These are phyloP conservation scores for Saccharomyces uvarum DNA, from an alignment of 1,139 yeast species.

Conservation along the genomic window DNA sequence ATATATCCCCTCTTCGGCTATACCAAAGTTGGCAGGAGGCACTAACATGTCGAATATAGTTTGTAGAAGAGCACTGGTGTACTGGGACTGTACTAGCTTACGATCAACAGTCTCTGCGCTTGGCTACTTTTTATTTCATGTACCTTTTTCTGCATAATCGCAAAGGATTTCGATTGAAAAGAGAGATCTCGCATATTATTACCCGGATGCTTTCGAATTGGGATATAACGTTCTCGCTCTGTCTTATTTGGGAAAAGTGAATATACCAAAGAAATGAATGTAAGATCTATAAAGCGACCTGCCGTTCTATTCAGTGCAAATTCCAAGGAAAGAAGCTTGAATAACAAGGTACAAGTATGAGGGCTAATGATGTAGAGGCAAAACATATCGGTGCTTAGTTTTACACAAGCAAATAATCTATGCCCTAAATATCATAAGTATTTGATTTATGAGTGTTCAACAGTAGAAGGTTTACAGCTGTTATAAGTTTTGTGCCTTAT, in stretches of 20 bases:
- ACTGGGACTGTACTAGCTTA: not conserved
- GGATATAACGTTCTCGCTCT: not conserved
- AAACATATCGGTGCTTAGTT: not conserved
- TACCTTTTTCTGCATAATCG: not conserved
- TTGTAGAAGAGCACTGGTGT: not conserved
- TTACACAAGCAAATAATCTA: not conserved
- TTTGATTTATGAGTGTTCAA: not conserved
- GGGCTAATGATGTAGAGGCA: not conserved
- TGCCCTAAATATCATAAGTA: not conserved
- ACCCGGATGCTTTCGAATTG: not conserved
- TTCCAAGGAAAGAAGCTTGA: not conserved
- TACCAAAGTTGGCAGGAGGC: slow-evolving; percentile 72
- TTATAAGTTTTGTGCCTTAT: not conserved
- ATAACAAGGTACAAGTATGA: not conserved
- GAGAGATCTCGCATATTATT: not conserved
- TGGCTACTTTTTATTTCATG: not conserved
- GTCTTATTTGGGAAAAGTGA: not conserved
- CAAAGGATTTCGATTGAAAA: not conserved
- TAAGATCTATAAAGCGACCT: not conserved
- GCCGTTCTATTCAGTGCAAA: not conserved
- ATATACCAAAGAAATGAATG: not conserved
- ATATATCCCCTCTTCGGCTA: slow-evolving; percentile 65
- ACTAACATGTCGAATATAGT: slow-evolving; percentile 47
- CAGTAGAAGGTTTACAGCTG: not conserved
- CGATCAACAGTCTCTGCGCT: not conserved